These are phyloP conservation scores for Lycium barbarum DNA, from an alignment of 257 asterid species.

Conservation along the genomic window DNA sequence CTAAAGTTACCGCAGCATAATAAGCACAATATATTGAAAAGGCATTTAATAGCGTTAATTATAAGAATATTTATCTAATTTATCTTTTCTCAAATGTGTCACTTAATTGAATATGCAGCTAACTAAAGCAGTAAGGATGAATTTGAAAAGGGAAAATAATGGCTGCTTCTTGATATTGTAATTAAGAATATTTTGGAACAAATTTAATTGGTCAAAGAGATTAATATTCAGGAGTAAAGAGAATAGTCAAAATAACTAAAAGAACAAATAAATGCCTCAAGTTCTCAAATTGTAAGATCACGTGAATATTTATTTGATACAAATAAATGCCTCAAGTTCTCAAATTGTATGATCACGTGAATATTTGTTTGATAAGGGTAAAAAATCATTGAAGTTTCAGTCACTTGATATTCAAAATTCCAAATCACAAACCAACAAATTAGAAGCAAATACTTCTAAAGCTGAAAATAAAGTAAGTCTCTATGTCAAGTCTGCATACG, in stretches of 20 bases:
- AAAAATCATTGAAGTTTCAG: not conserved
- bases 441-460: not conserved
- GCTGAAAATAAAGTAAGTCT: not conserved
- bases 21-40: not conserved
- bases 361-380: not conserved
- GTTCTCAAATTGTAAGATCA: not conserved
- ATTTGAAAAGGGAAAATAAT: no score
- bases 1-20: not conserved
- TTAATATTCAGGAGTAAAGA: not conserved
- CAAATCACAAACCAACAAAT: constrained; percentile 19
- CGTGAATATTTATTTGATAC: not conserved
- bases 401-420: not conserved
- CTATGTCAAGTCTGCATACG: not conserved
- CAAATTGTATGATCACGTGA: no score
- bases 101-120: no score
- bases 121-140: no score
- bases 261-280: not conserved
- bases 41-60: no score
- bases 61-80: not conserved
- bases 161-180: no score
- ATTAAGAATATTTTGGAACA: no score
- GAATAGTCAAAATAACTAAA: not conserved
- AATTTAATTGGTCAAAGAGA: no score
- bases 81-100: no score
- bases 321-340: no score